phyloP scores from a whole-genome alignment of 2,329 filamentous ascomycete genomes.

The Periglandula ipomoeae region DNA sequence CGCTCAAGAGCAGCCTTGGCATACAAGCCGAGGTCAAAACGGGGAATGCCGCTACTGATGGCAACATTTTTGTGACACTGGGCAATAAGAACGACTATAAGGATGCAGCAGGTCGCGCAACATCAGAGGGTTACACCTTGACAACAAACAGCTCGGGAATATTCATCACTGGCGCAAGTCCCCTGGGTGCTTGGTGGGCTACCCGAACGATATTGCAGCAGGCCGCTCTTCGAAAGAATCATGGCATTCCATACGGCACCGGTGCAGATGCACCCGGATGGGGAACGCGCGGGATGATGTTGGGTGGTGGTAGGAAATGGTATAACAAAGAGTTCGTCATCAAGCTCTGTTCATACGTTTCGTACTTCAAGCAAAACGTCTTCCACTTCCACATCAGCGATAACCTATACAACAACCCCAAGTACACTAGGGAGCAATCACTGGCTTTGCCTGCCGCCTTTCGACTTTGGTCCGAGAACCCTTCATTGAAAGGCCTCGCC shows the following conservation, averaged over 20 bases:
- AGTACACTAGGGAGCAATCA: conserved; percentile 41
- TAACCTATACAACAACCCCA: conserved; percentile 37
- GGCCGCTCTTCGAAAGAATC: conserved; percentile 29
- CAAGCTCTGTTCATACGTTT: conserved; percentile 40
- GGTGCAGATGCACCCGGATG: conserved; percentile 42
- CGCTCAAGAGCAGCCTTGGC: not conserved
- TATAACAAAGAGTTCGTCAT: conserved; percentile 44
- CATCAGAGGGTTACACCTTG: conserved; percentile 40
- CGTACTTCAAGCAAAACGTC: conserved; percentile 51
- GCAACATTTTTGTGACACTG: conserved; percentile 36
- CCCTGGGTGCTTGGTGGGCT: conserved; percentile 48
- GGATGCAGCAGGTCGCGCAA: conserved; percentile 35
- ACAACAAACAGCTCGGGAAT: conserved; percentile 30
- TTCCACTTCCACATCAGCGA: conserved; percentile 44
- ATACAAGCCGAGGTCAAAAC: not conserved
- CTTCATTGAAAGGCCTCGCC: conserved; percentile 38
- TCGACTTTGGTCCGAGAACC: conserved; percentile 32
- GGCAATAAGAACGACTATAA: conserved; percentile 28
- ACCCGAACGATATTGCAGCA: conserved; percentile 45
- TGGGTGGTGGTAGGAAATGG: conserved; percentile 47
- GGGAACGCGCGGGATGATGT: conserved; percentile 33
- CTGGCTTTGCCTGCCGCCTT: conserved; percentile 40
- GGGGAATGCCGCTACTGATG: not conserved
- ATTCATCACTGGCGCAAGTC: conserved; percentile 40
- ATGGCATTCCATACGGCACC: conserved; percentile 31